Evolutionary conservation across 352 stramenopile species (phyloP), one percentile per base, ranked within the genome.

Genomic region (Stephanocyclus meneghinianus): DNA sequence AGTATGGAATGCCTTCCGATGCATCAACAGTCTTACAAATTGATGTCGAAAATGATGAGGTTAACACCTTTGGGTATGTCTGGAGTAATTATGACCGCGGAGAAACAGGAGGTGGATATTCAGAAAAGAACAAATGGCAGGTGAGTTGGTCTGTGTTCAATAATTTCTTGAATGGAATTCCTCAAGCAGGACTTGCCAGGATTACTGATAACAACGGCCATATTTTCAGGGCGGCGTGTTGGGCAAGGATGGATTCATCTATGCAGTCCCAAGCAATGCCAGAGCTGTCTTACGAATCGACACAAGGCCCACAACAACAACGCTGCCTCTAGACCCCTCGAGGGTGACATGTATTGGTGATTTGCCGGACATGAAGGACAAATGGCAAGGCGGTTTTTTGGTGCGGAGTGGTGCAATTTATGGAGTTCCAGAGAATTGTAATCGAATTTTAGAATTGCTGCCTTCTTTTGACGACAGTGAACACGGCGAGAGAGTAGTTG

Each of bases 91-190:
- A 48, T 56, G 32, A 59, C 47, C 8, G 47, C 37, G 67, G 47
- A 5, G 30, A 16, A 47, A 37, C 11, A 29, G 48, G 7, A 48
- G 13, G 5, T 57, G 30, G 10, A 55, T 61, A 60, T 26, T 44
- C 26, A 0, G 73, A 83, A 26, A 91, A 88, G 62, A 91, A 91
- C 26, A 91, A 91, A 62, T 91, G 81, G 74, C 86, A 91, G 55
- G 55, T 63, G 21, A 45, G 55, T 63, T 21, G 8, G 26, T 60
- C 16, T 21, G n/a, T 35, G 11, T 60, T 26, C 21, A 60, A 35
- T 16, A 10, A 11, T 32, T 35, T 60, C 26, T 60, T 21, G 21
- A 35, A 53, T 5, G 3, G n/a, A 21, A 53, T 53, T 16, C n/a
- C 2, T 48, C 8, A 48, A 16, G 8, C 42, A 48, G 15, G 9